Conservation (phyloP, 352 stramenopile genomes). For the Phytophthora fragariaefolia region DNA sequence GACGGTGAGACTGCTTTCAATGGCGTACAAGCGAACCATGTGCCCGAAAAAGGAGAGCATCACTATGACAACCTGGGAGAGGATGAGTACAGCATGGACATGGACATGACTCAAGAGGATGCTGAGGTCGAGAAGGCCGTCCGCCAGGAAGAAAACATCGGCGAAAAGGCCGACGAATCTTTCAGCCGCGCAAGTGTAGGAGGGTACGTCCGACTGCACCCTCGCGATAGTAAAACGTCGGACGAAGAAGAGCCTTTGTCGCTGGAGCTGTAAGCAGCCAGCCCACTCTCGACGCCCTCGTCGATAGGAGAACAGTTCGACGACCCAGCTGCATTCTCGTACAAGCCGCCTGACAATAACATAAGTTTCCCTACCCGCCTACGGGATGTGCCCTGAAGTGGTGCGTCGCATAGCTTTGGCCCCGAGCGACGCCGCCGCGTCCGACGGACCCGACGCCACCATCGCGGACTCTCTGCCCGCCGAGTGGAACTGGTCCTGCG, state of each 20-base stretch:
- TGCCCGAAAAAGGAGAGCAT: not conserved
- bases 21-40: not conserved
- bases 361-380: constrained; percentile 15
- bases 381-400: constrained; percentile 44
- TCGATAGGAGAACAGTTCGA: constrained; percentile 1
- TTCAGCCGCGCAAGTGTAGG: too few species aligned
- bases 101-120: constrained; percentile 25
- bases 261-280: constrained; percentile 31
- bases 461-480: constrained; percentile 9
- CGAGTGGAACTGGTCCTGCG: constrained; percentile 61
- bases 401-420: constrained; percentile 39
- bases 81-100: constrained; percentile 32
- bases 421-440: not conserved
- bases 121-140: not conserved
- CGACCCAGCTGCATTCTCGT: not conserved
- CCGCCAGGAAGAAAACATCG: not conserved
- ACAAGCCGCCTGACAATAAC: not conserved
- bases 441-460: not conserved
- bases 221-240: too few species aligned
- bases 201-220: too few species aligned
- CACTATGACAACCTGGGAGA: constrained; percentile 8
- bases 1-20: constrained; percentile 2
- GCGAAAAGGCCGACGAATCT: not conserved
- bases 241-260: constrained; percentile 19
- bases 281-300: not conserved